Base-by-base conservation (phyloP, 208 protist genomes). In the Leishmania mexicana region DNA sequence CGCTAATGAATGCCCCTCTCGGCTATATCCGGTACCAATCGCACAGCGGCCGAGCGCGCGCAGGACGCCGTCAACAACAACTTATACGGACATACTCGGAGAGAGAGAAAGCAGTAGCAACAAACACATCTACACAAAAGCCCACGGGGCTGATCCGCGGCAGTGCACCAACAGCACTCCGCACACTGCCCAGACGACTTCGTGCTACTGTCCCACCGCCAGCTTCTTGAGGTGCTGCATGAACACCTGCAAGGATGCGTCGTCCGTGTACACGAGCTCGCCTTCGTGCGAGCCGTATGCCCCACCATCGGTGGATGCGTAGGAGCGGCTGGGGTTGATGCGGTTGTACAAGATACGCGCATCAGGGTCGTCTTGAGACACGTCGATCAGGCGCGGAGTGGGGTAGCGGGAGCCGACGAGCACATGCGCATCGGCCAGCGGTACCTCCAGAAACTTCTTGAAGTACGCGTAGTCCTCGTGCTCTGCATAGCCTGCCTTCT, bases 181-280 rank as follows among this genome's bases (percentile, higher is more conserved):
- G 24, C 7, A 15, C 40, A 28, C 3, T 72, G 28, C 40, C 13
- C 24, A 47, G 67, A 28, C 40, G 40, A 38, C 40, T 49, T 70
- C 10, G 67, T 13, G 47, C 81, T 85, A 94, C 81, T 96, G 89
- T 21, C 90, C 86, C 4, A 99, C 98, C n/a, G 98, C 98, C n/a
- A 99, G 89, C 79, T 99, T 98, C 87, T 99, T 99, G 51, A 99
- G 89, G 81, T 99, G 98, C 57, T 99, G 97, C 96, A 99, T 99
- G 84, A 99, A 99, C 42, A 97, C 88, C 73, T 99, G 95, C 54
- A 99, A 90, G 19, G 95, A 98, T 73, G 99, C 99, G 87, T 99
- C 99, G 83, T 99, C 99, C 1, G 99, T 99, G 90, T 99, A 98
- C 40, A 99, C 94, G 38, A 98, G 83, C 67, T 98, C 96, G 24